Conservation (phyloP, 768 basidiomycete species). For the Royoungia palumana region DNA sequence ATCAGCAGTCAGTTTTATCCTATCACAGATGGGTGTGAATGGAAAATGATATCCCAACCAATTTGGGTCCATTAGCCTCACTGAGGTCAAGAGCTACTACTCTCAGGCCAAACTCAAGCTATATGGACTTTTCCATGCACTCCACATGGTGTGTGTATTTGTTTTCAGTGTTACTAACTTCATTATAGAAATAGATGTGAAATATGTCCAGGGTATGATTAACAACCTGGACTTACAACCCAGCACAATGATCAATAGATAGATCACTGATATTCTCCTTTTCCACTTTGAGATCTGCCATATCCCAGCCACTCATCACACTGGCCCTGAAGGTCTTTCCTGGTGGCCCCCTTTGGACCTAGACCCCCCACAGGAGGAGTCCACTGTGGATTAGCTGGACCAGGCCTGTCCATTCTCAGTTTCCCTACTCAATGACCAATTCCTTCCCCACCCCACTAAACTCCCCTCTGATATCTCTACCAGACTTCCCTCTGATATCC, state of each 20-base stretch:
- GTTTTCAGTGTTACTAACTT: no score
- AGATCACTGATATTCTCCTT: neutral
- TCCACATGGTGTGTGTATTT: neutral
- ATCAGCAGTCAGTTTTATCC: no score
- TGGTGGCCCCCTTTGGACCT: neutral
- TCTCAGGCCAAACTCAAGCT: neutral
- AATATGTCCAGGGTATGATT: no score
- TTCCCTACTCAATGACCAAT: neutral
- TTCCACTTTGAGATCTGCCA: neutral
- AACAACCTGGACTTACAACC: no score
- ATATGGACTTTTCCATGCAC: neutral
- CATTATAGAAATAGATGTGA: no score
- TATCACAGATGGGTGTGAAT: no score
- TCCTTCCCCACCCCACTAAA: no score
- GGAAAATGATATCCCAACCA: no score
- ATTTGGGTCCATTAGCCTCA: no score
- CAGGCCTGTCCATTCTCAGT: neutral
- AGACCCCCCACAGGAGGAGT: neutral
- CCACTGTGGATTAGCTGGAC: neutral
- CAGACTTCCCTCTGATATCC: no score
- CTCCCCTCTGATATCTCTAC: no score
- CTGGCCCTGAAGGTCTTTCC: neutral
- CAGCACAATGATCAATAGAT: neutral
- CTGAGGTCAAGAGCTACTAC: no score
- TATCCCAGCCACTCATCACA: neutral